Percentiles rank a stretch among this genome's conserved stretches.
Evolutionary conservation across 2,329 filamentous ascomycete species (phyloP).

Genomic region (Mariannaea sp.): DNA sequence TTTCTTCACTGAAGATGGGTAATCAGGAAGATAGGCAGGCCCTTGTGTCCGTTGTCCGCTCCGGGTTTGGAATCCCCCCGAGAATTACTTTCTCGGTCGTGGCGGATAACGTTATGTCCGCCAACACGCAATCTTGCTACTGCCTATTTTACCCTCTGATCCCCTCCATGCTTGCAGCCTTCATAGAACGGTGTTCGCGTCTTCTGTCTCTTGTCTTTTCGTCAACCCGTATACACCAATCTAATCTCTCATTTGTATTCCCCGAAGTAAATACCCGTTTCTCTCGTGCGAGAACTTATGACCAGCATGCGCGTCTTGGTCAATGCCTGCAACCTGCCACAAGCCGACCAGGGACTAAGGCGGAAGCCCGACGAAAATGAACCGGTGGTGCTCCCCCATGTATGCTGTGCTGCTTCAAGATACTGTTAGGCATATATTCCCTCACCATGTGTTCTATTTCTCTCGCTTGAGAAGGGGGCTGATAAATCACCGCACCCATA

Average conservation of each 20-base stretch:
- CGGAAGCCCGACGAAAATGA: slow-evolving; percentile 5
- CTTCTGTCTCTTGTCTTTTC: background rate
- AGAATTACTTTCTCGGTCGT: background rate
- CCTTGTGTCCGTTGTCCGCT: background rate
- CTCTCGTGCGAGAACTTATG: background rate
- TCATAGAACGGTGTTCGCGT: background rate
- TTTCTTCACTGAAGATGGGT: background rate
- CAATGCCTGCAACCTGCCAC: slow-evolving; percentile 25
- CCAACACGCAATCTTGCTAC: slow-evolving; percentile 9
- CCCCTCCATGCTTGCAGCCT: background rate
- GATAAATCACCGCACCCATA: background rate
- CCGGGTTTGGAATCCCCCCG: background rate
- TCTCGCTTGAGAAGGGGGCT: background rate
- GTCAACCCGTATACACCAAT: background rate
- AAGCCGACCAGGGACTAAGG: slow-evolving; percentile 3
- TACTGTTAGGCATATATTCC: background rate
- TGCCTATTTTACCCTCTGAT: slow-evolving; percentile 4
- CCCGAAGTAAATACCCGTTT: background rate
- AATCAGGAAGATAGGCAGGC: background rate
- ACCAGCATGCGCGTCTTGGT: slow-evolving; percentile 22
- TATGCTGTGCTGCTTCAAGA: background rate
- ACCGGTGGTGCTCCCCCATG: slow-evolving; percentile 1
- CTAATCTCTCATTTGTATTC: background rate
- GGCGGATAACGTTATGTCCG: background rate
- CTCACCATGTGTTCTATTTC: background rate